These are phyloP conservation scores for Sphagnurus paluster DNA, from an alignment of 1,284 basidiomycete genomes.

Conservation along the genomic window DNA sequence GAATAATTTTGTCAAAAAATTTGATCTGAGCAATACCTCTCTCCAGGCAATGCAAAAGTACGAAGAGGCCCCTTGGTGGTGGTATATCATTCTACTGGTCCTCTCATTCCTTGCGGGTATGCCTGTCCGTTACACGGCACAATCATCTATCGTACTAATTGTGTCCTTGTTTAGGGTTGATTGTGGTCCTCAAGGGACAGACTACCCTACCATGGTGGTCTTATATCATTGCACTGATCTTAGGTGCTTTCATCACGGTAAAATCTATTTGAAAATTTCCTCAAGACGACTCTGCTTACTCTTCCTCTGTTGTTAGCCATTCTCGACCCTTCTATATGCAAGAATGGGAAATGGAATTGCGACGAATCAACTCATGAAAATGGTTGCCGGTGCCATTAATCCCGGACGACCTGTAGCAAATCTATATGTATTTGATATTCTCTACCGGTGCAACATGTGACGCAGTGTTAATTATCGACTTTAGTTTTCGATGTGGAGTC, in stretches of 20 bases:
- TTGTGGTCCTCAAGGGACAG: conserved; percentile 55
- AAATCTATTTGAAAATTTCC: neutral
- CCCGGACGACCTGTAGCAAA: conserved; percentile 60
- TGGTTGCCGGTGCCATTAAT: conserved; percentile 62
- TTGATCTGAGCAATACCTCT: neutral
- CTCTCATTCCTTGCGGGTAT: conserved; percentile 54
- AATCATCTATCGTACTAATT: neutral
- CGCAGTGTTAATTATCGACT: too few species aligned
- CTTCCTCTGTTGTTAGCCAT: conserved; percentile 29
- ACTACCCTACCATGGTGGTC: conserved; percentile 68
- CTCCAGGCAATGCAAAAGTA: conserved; percentile 47
- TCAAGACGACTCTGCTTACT: neutral
- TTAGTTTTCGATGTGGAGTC: conserved; percentile 70
- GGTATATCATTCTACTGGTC: conserved; percentile 50
- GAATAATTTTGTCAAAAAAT: neutral
- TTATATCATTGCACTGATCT: conserved; percentile 47
- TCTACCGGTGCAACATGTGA: conserved; percentile 23
- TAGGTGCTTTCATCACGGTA: conserved; percentile 41
- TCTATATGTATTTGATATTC: conserved; percentile 41
- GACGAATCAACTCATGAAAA: conserved; percentile 44
- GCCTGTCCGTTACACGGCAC: conserved; percentile 9
- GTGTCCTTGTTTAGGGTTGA: conserved; percentile 38
- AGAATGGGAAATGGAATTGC: conserved; percentile 60
- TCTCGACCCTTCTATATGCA: conserved; percentile 43
- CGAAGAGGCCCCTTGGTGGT: conserved; percentile 53